Evolutionary conservation across 768 basidiomycete genomes (phyloP).

Genomic region (Podaxis carcinomalis): DNA sequence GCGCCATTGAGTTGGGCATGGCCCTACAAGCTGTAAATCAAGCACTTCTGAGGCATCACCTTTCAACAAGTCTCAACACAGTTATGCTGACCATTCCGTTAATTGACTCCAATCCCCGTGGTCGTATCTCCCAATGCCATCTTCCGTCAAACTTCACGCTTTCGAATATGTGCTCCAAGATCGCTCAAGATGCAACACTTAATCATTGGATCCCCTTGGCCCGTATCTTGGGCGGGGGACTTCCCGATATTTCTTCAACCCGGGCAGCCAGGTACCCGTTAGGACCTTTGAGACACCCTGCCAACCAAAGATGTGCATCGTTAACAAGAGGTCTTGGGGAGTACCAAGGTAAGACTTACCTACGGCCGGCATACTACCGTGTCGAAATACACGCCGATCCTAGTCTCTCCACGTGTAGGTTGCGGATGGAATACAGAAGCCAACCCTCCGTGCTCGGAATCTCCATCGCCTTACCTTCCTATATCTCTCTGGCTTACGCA

Average conservation of each 20-base stretch:
- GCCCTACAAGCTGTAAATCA: conserved; percentile 11
- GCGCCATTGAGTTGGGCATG: conserved; percentile 33
- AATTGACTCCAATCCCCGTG: conserved; percentile 34
- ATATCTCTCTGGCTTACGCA: conserved; percentile 29
- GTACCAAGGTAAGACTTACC: conserved; percentile 18
- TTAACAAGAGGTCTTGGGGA: neutral
- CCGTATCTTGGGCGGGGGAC: neutral
- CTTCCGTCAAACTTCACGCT: conserved; percentile 36
- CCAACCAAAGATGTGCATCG: neutral
- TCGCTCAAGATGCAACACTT: conserved; percentile 46
- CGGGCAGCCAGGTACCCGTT: neutral
- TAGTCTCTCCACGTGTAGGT: conserved; percentile 38
- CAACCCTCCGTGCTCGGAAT: conserved; percentile 27
- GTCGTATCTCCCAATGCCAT: conserved; percentile 37
- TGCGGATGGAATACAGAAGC: conserved; percentile 43
- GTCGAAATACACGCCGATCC: conserved; percentile 52
- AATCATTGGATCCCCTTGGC: conserved; percentile 8
- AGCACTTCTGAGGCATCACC: neutral
- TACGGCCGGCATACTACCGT: conserved; percentile 45
- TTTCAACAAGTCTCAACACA: neutral
- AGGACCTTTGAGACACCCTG: neutral
- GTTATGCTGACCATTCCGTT: conserved; percentile 24
- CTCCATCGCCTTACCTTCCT: conserved; percentile 21
- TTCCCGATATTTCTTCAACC: neutral
- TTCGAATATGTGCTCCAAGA: conserved; percentile 36